Evolutionary conservation across 225 moss, liverwort and hornwort species (phyloP).

Genomic region (Polytrichum formosum): DNA sequence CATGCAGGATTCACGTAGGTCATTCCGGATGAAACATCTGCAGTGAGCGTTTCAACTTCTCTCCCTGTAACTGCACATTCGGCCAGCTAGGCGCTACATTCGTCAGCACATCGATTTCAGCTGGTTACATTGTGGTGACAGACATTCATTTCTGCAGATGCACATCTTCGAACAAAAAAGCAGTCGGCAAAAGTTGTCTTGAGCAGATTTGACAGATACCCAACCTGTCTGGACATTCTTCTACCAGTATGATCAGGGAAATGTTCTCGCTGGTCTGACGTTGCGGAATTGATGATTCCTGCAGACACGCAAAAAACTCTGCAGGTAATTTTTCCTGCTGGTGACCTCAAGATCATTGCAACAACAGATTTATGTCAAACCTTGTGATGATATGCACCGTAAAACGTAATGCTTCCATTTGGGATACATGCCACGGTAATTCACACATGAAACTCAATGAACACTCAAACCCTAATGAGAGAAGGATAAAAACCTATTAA

Average conservation of each 20-base stretch:
- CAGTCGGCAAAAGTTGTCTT: too few species aligned
- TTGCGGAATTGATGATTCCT: background rate
- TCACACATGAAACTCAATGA: background rate
- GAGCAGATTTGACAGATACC: background rate
- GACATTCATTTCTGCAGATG: too few species aligned
- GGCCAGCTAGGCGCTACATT: too few species aligned
- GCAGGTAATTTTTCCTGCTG: background rate
- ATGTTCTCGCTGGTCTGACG: conserved; percentile 4
- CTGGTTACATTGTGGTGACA: too few species aligned
- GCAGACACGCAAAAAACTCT: background rate
- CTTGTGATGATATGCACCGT: background rate
- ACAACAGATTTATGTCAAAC: background rate
- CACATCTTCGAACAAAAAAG: too few species aligned
- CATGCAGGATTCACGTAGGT: too few species aligned
- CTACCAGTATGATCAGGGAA: background rate
- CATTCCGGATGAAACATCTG: too few species aligned
- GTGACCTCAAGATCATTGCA: background rate
- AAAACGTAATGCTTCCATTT: background rate
- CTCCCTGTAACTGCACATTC: too few species aligned
- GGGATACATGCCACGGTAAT: background rate
- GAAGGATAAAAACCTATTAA: background rate
- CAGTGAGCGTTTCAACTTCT: too few species aligned
- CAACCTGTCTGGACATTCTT: background rate
- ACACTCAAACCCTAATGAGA: background rate
- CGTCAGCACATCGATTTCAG: too few species aligned